Evolutionary conservation across 768 basidiomycete genomes (phyloP).

Genomic region (Suillus discolor): DNA sequence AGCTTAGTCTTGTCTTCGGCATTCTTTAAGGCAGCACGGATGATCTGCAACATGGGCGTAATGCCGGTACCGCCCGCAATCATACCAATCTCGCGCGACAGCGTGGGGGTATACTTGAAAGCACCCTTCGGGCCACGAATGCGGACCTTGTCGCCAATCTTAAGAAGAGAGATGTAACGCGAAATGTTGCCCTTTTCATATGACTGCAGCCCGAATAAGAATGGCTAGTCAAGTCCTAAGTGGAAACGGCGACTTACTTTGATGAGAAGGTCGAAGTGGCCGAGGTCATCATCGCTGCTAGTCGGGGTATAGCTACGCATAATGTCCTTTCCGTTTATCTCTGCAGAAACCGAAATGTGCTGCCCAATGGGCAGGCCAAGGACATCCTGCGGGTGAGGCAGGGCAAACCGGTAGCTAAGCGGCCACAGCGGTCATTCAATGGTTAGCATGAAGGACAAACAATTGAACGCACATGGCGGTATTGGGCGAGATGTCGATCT

Average conservation of each 20-base stretch:
- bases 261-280: constrained; percentile 95
- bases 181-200: constrained; percentile 99
- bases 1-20: constrained; percentile 82
- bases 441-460: constrained; percentile 6
- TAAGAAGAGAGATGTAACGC: constrained; percentile 76
- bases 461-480: constrained; percentile 77
- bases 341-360: constrained; percentile 90
- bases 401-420: constrained; percentile 85
- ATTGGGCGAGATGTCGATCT: constrained; percentile 88
- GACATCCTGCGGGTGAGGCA: constrained; percentile 71
- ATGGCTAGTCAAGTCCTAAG: background rate
- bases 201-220: constrained; percentile 49
- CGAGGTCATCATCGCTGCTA: constrained; percentile 88
- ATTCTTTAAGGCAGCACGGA: constrained; percentile 90
- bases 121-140: constrained; percentile 97
- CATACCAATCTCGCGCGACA: constrained; percentile 88
- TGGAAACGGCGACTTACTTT: constrained; percentile 58
- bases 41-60: constrained; percentile 98
- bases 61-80: constrained; percentile 99
- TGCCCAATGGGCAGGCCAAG: constrained; percentile 96
- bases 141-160: constrained; percentile 83
- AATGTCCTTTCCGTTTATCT: constrained; percentile 89
- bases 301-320: constrained; percentile 95
- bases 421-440: constrained; percentile 1
- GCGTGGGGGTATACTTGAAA: constrained; percentile 78